Base-by-base conservation (phyloP, 2,329 filamentous ascomycete genomes). In the Paracorniculantispora psalliotae region DNA sequence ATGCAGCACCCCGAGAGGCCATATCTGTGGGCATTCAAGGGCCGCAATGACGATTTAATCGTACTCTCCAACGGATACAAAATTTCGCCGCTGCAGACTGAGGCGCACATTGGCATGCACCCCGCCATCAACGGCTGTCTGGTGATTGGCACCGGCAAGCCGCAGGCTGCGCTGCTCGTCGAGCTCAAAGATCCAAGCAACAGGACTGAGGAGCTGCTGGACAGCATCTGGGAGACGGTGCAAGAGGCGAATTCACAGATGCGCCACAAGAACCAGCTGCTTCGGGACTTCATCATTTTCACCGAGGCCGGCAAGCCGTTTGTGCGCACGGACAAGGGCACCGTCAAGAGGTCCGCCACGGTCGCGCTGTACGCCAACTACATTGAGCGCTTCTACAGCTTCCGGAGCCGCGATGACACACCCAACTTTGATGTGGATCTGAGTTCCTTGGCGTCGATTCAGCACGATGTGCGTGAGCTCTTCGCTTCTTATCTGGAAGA, bases 361-460 rank as follows among this genome's bases (percentile, higher is more conserved):
- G 58, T 74, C 8, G 61, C 65, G 2, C 66, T 75, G 1, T 82
- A 80, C 51, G 65, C 66, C 2, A 63, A 72, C 1, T 79, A 81
- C 59, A 81, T 82, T 43, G 74, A 81, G 4, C 68, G 70, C 0
- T 67, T 81, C 4, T 82, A 81, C 62, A 59, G 52, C 19, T 63
- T 67, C 2, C 62, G 62, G 8, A 57, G 43, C 23, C 61, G 64
- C 13, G 64, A 63, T 10, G 21, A n/a, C n/a, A n/a, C 56, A 1
- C 37, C 61, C 4, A 54, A 54, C 1, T 51, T 68, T 17, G 57
- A 57, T 10, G 54, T 68, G 10, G 65, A 67, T 9, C 64, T 59
- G 12, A 61, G 41, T 10, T 71, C 68, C 0, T 21, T 62, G 4
- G 64, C 65, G 23, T 63, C 67, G 9, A 65, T 68, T 52, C 61